Conservation (phyloP, 768 basidiomycete species). For the Gymnopilus junonius region DNA sequence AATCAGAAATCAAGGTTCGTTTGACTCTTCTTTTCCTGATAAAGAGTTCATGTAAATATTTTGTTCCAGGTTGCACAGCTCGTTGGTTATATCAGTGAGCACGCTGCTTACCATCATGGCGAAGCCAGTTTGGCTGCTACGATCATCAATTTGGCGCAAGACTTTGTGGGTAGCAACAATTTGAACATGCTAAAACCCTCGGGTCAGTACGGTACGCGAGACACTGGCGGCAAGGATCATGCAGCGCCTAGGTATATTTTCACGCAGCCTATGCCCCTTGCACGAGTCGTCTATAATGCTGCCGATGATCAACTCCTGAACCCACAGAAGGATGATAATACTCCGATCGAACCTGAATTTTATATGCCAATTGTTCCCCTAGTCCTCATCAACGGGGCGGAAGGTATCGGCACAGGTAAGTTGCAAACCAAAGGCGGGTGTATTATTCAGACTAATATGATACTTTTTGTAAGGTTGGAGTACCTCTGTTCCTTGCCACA, state of each 20-base stretch:
- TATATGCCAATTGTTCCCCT: slow-evolving; percentile 91
- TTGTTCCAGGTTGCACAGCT: slow-evolving; percentile 82
- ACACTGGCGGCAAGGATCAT: slow-evolving; percentile 93
- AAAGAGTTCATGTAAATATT: not conserved
- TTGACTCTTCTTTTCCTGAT: not conserved
- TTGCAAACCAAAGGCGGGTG: not conserved
- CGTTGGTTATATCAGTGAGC: slow-evolving; percentile 92
- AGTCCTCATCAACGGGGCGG: slow-evolving; percentile 91
- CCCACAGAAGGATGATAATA: slow-evolving; percentile 85
- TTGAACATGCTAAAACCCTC: slow-evolving; percentile 84
- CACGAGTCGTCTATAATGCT: slow-evolving; percentile 79
- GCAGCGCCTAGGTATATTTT: slow-evolving; percentile 97
- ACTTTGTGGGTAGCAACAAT: slow-evolving; percentile 96
- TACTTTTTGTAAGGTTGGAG: slow-evolving; percentile 80
- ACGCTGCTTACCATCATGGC: slow-evolving; percentile 96
- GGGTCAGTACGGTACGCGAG: slow-evolving; percentile 96
- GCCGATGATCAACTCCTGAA: slow-evolving; percentile 87
- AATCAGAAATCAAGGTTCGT: slow-evolving; percentile 85
- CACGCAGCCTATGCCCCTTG: slow-evolving; percentile 76
- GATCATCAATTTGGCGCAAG: slow-evolving; percentile 93
- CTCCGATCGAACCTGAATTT: slow-evolving; percentile 89
- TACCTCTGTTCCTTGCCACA: slow-evolving; percentile 89
- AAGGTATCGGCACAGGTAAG: slow-evolving; percentile 96
- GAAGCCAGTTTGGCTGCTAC: slow-evolving; percentile 86
- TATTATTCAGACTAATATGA: not conserved